Base-by-base conservation (phyloP, 2,329 filamentous ascomycete genomes). In the Verticillium nonalfalfae region DNA sequence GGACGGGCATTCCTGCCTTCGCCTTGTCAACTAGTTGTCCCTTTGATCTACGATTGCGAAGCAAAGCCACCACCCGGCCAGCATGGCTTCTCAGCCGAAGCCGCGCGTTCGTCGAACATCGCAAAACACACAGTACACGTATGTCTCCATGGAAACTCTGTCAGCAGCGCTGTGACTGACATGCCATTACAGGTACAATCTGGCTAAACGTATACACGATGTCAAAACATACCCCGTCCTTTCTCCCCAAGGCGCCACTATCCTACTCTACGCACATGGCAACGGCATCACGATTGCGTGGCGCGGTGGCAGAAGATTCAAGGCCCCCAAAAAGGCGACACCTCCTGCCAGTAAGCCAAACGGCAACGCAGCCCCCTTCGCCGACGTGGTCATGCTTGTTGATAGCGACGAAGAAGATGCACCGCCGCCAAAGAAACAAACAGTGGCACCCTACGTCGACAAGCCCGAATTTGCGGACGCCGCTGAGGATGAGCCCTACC, bases 191-290 rank as follows among this genome's bases (percentile, higher is more conserved):
- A 89, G 86, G 62, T 88, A 88, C 66, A 82, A 86, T 61, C 73
- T 88, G 36, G 75, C 80, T 52, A 79, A 82, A 63, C 83, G 85
- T 62, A 77, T 87, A 57, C 78, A 88, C 71, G 78, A 85, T 67
- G 78, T 86, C 58, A 83, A 86, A 66, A 80, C 80, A 4, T 88
- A 88, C 68, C 86, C 86, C 1, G 76, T 86, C 18, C 78, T 79
- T 62, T 87, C 86, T 1, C 80, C 85, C 1, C 86, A 89, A 68
- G 86, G 86, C 39, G 86, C 86, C 7, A 85, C 81, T 2, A 81
- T 89, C 68, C 70, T 89, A 33, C 73, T 89, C 55, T 87, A 87
- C 67, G 85, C 83, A 56, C 85, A 88, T 66, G 84, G 87, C 62
- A 85, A 82, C 70, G 86, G 86, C 55, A 73, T 88, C 52, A 85